A percentile compares a stretch with the other conserved stretches of the same genome.
phyloP scores from a whole-genome alignment of 1,284 basidiomycete species.

The Ganoderma meredithae region DNA sequence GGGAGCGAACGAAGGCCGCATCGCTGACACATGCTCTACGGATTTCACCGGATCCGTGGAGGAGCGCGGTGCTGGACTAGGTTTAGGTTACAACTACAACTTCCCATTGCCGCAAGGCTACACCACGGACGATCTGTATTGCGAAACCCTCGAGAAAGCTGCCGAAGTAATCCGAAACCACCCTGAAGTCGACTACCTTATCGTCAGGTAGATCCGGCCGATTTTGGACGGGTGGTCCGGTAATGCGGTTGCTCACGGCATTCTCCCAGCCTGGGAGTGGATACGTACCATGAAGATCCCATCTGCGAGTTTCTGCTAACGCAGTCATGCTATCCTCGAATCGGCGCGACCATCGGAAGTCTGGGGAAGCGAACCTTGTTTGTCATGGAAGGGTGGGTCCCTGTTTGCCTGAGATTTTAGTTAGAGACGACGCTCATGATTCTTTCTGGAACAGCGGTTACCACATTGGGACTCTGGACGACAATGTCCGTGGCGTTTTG shows the following conservation, averaged over 20 bases:
- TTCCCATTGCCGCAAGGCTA: slow-evolving; percentile 42
- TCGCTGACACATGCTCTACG: slow-evolving; percentile 14
- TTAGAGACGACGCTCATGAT: neutral
- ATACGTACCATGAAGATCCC: slow-evolving; percentile 47
- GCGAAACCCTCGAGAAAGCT: slow-evolving; percentile 36
- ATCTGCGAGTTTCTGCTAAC: slow-evolving; percentile 46
- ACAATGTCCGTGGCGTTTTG: slow-evolving; percentile 39
- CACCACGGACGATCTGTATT: slow-evolving; percentile 41
- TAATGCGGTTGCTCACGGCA: neutral
- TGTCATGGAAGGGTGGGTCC: slow-evolving; percentile 46
- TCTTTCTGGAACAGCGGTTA: slow-evolving; percentile 37
- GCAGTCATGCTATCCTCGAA: slow-evolving; percentile 39
- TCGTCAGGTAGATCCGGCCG: slow-evolving; percentile 41
- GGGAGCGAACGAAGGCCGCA: neutral
- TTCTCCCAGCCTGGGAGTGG: slow-evolving; percentile 43
- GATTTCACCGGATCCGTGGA: slow-evolving; percentile 45
- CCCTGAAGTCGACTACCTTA: slow-evolving; percentile 36
- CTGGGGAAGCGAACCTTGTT: slow-evolving; percentile 42
- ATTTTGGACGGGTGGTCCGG: no score
- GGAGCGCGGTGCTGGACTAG: slow-evolving; percentile 42
- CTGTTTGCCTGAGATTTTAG: neutral
- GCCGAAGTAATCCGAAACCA: slow-evolving; percentile 35
- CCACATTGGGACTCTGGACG: slow-evolving; percentile 37
- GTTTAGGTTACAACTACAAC: slow-evolving; percentile 42
- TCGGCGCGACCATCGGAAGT: slow-evolving; percentile 41